Conservation (phyloP, 78 protist species). For the Dictyostelium purpureum region DNA sequence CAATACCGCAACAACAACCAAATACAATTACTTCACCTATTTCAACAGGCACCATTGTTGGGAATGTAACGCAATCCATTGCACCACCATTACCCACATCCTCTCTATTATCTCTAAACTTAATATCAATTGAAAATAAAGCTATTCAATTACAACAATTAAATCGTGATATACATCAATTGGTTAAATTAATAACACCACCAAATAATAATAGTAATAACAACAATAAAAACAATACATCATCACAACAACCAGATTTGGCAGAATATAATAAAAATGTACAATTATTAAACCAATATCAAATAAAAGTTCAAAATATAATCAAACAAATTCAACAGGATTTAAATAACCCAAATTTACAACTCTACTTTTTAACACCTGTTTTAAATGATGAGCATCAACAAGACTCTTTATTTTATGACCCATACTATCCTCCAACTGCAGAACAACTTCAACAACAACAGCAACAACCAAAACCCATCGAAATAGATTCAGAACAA, state of each 20-base stretch:
- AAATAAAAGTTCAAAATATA: background rate
- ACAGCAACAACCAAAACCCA: background rate
- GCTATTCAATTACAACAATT: background rate
- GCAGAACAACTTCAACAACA: background rate
- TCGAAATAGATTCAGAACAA: background rate
- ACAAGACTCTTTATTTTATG: constrained; percentile 2
- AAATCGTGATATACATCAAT: background rate
- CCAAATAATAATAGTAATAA: background rate
- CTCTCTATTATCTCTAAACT: background rate
- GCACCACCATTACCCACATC: background rate
- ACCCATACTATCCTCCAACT: background rate
- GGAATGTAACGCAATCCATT: background rate
- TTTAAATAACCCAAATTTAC: background rate
- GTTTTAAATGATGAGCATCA: constrained; percentile 11
- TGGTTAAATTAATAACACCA: background rate
- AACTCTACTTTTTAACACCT: background rate
- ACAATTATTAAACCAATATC: background rate
- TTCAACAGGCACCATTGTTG: background rate
- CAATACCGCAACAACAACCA: background rate
- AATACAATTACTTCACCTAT: background rate
- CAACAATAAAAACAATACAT: background rate
- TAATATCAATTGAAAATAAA: background rate
- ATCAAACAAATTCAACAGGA: background rate
- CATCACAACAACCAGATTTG: too few relatives aligned
- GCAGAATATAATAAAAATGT: background rate